These are phyloP conservation scores for Trichophyton rubrum DNA, from an alignment of 2,329 filamentous ascomycete species.

Conservation along the genomic window DNA sequence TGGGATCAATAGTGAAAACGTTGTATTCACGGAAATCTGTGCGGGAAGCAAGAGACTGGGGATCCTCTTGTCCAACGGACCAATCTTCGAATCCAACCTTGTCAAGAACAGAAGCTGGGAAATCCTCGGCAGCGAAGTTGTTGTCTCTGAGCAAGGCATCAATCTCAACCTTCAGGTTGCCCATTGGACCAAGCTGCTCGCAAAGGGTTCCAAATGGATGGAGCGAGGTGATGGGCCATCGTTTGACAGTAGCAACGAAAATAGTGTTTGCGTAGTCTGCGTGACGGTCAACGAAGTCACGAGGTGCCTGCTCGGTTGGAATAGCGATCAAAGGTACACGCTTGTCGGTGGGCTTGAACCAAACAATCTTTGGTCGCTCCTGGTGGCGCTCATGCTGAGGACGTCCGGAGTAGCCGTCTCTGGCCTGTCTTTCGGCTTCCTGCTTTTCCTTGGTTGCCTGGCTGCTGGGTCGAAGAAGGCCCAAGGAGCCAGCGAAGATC, in stretches of 20 bases:
- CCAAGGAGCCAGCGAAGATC: slow-evolving; percentile 97
- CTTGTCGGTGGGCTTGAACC: slow-evolving; percentile 99
- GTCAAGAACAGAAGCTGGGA: slow-evolving; percentile 88
- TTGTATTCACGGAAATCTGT: slow-evolving; percentile 84
- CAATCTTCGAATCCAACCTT: slow-evolving; percentile 88
- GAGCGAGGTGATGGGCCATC: slow-evolving; percentile 98
- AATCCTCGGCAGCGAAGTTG: slow-evolving; percentile 96
- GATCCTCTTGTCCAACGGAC: slow-evolving; percentile 73
- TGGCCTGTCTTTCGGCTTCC: slow-evolving; percentile 84
- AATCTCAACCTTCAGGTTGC: slow-evolving; percentile 92
- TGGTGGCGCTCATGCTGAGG: slow-evolving; percentile 72
- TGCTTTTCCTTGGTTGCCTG: slow-evolving; percentile 99
- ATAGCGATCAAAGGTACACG: slow-evolving; percentile 96
- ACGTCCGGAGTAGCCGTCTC: slow-evolving; percentile 62
- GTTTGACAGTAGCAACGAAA: slow-evolving; percentile 97
- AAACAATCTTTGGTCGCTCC: slow-evolving; percentile 98
- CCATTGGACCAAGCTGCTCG: slow-evolving; percentile 94
- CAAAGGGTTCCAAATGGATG: slow-evolving; percentile 97
- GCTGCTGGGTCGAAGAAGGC: slow-evolving; percentile 86
- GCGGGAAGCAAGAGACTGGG: slow-evolving; percentile 57
- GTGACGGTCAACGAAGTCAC: slow-evolving; percentile 97
- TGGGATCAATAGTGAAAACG: slow-evolving; percentile 84
- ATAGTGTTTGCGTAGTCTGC: slow-evolving; percentile 96
- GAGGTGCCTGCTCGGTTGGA: slow-evolving; percentile 90
- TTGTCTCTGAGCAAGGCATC: slow-evolving; percentile 95